Conservation (phyloP, 805 yeast species). For the Brettanomyces nanus region DNA sequence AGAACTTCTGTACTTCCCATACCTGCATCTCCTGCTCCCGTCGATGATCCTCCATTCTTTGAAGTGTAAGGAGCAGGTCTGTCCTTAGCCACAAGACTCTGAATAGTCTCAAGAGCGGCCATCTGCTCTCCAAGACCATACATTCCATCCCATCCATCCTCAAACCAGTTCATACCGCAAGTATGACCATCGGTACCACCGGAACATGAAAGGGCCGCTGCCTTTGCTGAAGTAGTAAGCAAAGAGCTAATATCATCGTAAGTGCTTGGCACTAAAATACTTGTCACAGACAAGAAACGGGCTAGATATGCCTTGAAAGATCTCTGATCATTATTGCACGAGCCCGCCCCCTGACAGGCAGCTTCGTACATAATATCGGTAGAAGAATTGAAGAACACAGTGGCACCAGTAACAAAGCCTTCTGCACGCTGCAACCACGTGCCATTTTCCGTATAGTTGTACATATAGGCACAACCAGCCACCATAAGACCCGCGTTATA, state of each 20-base stretch:
- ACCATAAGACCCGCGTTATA: constrained; percentile 78
- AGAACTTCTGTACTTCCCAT: constrained; percentile 31
- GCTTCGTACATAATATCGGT: constrained; percentile 63
- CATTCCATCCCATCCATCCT: constrained; percentile 49
- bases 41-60: constrained; percentile 21
- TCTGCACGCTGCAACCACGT: constrained; percentile 60
- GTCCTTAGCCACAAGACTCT: constrained; percentile 34
- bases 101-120: constrained; percentile 60
- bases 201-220: constrained; percentile 61
- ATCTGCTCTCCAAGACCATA: constrained; percentile 79
- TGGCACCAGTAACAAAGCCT: constrained; percentile 45
- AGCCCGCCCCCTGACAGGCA: constrained; percentile 60
- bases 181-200: constrained; percentile 74
- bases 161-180: constrained; percentile 65
- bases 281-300: constrained; percentile 67
- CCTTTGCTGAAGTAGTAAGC: constrained; percentile 46
- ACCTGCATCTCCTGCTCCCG: constrained; percentile 66
- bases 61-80: constrained; percentile 46
- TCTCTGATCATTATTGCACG: constrained; percentile 82
- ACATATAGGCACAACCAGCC: constrained; percentile 75
- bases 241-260: constrained; percentile 28
- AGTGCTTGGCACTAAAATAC: constrained; percentile 58
- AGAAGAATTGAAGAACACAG: constrained; percentile 42
- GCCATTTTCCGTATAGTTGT: constrained; percentile 58
- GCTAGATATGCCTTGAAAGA: constrained; percentile 84